Conservation (phyloP, 495 filamentous ascomycete genomes). For the Penicillium lividum region DNA sequence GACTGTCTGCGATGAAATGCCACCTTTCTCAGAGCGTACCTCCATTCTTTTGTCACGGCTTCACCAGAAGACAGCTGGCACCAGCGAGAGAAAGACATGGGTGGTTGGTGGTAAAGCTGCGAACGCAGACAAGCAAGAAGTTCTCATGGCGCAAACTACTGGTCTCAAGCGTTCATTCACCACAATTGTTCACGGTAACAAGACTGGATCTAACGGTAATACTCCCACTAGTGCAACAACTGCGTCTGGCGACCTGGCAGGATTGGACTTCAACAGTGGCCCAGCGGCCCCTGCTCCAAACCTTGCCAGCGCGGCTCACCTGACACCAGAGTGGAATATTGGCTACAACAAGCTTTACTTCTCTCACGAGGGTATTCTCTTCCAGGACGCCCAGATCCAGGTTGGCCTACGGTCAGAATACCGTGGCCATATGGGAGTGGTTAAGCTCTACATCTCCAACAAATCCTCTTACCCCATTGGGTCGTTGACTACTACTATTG, state of each 20-base stretch:
- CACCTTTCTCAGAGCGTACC: slow-evolving; percentile 92
- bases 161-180: slow-evolving; percentile 85
- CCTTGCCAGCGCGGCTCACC: slow-evolving; percentile 85
- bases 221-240: slow-evolving; percentile 29
- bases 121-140: slow-evolving; percentile 76
- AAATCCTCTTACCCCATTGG: slow-evolving; percentile 80
- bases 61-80: slow-evolving; percentile 88
- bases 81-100: slow-evolving; percentile 94
- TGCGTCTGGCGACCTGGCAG: slow-evolving; percentile 65
- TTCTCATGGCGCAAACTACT: slow-evolving; percentile 77
- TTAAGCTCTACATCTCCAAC: slow-evolving; percentile 95
- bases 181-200: slow-evolving; percentile 51
- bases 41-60: slow-evolving; percentile 89
- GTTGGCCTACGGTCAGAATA: slow-evolving; percentile 93
- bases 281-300: slow-evolving; percentile 67
- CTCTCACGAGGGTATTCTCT: slow-evolving; percentile 80
- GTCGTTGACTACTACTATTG: slow-evolving; percentile 91
- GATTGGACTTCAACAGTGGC: slow-evolving; percentile 75
- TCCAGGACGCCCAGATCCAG: slow-evolving; percentile 93
- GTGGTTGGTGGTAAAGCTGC: slow-evolving; percentile 92
- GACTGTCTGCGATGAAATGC: slow-evolving; percentile 98
- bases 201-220: slow-evolving; percentile 48
- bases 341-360: slow-evolving; percentile 87
- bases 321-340: slow-evolving; percentile 91
- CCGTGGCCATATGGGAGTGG: slow-evolving; percentile 86